phyloP scores from a whole-genome alignment of 2,329 filamentous ascomycete species.

The Exophiala sideris region DNA sequence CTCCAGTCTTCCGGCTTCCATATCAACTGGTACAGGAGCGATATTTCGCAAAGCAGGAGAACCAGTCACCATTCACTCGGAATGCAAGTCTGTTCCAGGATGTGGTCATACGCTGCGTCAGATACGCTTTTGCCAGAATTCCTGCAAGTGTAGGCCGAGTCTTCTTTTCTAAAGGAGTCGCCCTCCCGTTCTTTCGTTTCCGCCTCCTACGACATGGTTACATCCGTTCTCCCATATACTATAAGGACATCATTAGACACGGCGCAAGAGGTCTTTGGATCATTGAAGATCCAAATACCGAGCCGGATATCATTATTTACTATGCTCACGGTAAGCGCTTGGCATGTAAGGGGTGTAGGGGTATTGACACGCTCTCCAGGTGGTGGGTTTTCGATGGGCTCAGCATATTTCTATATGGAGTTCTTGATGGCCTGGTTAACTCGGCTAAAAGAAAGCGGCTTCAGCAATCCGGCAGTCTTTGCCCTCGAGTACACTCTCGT shows the following conservation, averaged over 20 bases:
- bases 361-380: constrained; percentile 44
- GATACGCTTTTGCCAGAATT: constrained; percentile 72
- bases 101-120: constrained; percentile 70
- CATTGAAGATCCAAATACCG: constrained; percentile 52
- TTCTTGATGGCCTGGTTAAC: constrained; percentile 71
- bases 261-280: constrained; percentile 68
- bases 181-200: constrained; percentile 70
- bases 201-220: constrained; percentile 72
- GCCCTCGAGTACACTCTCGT: constrained; percentile 78
- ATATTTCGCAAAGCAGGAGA: constrained; percentile 45
- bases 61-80: constrained; percentile 62
- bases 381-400: constrained; percentile 81
- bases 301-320: constrained; percentile 74
- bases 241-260: constrained; percentile 56
- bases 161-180: constrained; percentile 73
- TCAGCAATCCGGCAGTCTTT: constrained; percentile 73
- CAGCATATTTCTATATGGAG: constrained; percentile 78
- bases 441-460: constrained; percentile 63
- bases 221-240: constrained; percentile 59
- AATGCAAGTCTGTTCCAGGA: constrained; percentile 72
- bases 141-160: constrained; percentile 66
- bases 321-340: constrained; percentile 66
- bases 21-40: constrained; percentile 57
- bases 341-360: not conserved
- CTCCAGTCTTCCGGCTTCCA: constrained; percentile 51